A percentile compares a stretch with the other conserved stretches of the same genome.
Conservation (phyloP, 768 basidiomycete species). For the Mycena sanguinolenta region DNA sequence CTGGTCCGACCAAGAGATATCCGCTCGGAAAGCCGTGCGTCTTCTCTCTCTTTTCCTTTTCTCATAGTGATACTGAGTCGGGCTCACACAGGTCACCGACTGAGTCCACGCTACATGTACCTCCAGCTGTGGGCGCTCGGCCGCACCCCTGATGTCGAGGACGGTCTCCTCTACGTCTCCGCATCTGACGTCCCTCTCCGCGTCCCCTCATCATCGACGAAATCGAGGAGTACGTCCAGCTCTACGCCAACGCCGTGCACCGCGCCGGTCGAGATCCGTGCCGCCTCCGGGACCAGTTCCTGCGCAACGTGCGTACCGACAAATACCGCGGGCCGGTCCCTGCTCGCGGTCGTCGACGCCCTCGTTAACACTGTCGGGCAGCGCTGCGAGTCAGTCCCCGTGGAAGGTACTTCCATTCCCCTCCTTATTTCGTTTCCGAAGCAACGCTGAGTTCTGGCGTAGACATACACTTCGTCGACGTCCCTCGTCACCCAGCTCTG, state of each 20-base stretch:
- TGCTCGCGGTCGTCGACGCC: too few species aligned
- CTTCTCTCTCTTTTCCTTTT: neutral
- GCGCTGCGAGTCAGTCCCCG: slow-evolving; percentile 58
- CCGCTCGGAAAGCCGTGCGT: slow-evolving; percentile 43
- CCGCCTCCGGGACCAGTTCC: slow-evolving; percentile 60
- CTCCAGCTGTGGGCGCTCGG: slow-evolving; percentile 66
- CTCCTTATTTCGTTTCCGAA: slow-evolving; percentile 33
- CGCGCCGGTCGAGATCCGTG: slow-evolving; percentile 65
- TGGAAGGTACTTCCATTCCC: slow-evolving; percentile 37
- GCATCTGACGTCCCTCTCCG: slow-evolving; percentile 41
- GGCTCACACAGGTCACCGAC: slow-evolving; percentile 28
- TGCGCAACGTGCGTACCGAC: slow-evolving; percentile 59
- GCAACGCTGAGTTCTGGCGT: slow-evolving; percentile 34
- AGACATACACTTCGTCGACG: slow-evolving; percentile 54
- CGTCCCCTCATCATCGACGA: slow-evolving; percentile 50
- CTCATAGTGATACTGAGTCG: neutral
- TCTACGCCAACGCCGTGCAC: slow-evolving; percentile 60
- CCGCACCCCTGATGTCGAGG: slow-evolving; percentile 43
- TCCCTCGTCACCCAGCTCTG: slow-evolving; percentile 57
- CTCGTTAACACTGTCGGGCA: slow-evolving; percentile 59
- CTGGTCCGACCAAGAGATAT: slow-evolving; percentile 58
- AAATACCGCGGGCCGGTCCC: slow-evolving; percentile 51
- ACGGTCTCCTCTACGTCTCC: slow-evolving; percentile 46
- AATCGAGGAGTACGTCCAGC: slow-evolving; percentile 50
- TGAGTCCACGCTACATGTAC: slow-evolving; percentile 51